Evolutionary conservation across 129 eudicot genomes (phyloP).

Genomic region (Tagetes erecta): DNA sequence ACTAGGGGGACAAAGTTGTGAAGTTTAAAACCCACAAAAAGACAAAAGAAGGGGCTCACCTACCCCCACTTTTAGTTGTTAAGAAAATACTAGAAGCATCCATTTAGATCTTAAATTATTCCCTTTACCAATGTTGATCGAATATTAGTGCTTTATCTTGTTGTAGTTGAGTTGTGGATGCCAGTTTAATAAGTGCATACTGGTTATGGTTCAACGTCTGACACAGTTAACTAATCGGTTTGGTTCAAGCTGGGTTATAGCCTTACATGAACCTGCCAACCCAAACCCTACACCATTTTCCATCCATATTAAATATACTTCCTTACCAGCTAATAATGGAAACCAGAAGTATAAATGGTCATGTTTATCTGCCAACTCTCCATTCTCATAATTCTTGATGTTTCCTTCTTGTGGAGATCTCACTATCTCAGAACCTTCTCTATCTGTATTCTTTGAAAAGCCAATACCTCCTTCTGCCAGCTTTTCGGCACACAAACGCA

Average conservation of each 20-base stretch:
- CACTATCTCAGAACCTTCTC: slow-evolving; percentile 49
- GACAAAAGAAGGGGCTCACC: too few species aligned
- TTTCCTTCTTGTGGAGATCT: slow-evolving; percentile 54
- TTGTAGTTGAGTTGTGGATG: neutral
- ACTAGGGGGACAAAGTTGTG: too few species aligned
- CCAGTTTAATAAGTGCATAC: neutral
- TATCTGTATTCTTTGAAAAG: slow-evolving; percentile 49
- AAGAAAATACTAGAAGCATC: neutral
- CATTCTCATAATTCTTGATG: slow-evolving; percentile 53
- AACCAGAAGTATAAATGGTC: slow-evolving; percentile 96
- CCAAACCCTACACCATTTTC: slow-evolving; percentile 9
- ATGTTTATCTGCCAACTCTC: slow-evolving; percentile 59
- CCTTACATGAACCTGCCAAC: neutral
- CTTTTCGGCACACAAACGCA: slow-evolving; percentile 90
- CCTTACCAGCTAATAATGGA: slow-evolving; percentile 92
- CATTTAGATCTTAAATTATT: neutral
- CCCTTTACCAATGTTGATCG: neutral
- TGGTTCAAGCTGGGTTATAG: neutral
- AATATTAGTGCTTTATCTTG: neutral
- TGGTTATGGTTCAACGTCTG: neutral
- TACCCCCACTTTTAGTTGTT: too few species aligned
- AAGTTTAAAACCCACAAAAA: too few species aligned
- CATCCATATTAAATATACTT: slow-evolving; percentile 14
- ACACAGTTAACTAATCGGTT: neutral
- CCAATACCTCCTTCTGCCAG: slow-evolving; percentile 97